Evolutionary conservation across 139 green algal genomes (phyloP), one percentile per base, ranked within the genome.

Genomic region (Micractinium conductrix): DNA sequence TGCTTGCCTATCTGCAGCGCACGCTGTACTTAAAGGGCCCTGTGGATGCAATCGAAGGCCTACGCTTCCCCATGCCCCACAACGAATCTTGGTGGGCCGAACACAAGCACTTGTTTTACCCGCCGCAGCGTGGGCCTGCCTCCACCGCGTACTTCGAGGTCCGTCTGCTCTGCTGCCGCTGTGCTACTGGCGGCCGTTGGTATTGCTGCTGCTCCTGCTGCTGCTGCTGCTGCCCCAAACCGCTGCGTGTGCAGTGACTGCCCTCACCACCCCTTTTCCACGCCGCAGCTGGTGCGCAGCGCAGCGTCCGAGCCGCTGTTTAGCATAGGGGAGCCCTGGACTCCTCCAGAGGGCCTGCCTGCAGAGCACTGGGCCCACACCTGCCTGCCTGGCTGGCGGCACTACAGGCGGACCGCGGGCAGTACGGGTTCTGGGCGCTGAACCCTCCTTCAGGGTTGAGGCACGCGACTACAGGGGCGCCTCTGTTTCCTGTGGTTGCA

Each of bases 351-450:
- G 8, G 65, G 43, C n/a, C 33, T 72, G 33, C 33, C 65, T 33
- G 12, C 26, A 22, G 65, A 72, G 33, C 26, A 28, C 65, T 72
- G 65, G 65, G 65, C 65, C 33, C 43, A 43, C 58, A 67, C 37
- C 33, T 42, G 65, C 65, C 65, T 19, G 19, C 65, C 33, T 72
- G 65, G 65, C 65, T 72, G 65, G 65, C 33, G 33, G 65, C 33
- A 33, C 16, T 6, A 16, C 65, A 43, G 17, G 65, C 43, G 65
- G 17, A 33, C 0, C 33, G 65, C 14, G 65, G 65, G 9, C 65
- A 43, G 65, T 33, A 72, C 65, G 65, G 65, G 33, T 72, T 72
- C 65, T 72, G 65, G 65, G 65, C 65, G 12, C 33, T 72, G 33
- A 33, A 72, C 8, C 65, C 65, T 12, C 65, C 65, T 8, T 33